A percentile compares a stretch with the other conserved stretches of the same genome.
Evolutionary conservation across 2,329 filamentous ascomycete genomes (phyloP).

Genomic region (Phaeosphaeria sp.): DNA sequence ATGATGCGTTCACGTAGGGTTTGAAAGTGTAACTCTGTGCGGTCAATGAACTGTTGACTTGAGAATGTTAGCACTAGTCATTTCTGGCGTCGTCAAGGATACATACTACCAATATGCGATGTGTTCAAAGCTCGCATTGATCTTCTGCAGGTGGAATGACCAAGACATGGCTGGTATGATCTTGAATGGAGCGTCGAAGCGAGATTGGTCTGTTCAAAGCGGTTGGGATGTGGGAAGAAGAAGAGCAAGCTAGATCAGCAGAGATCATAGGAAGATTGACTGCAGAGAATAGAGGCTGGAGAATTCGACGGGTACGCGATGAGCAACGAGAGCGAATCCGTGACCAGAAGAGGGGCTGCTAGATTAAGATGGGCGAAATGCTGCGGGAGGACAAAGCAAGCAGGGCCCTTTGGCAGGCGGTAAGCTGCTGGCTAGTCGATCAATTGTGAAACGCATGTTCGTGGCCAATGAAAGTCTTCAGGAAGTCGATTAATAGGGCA

Average conservation of each 20-base stretch:
- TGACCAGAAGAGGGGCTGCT: not conserved
- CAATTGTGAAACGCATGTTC: conserved; percentile 12
- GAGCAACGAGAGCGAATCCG: not conserved
- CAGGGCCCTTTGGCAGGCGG: conserved; percentile 20
- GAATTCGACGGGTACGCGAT: not conserved
- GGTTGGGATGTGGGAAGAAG: not conserved
- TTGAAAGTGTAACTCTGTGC: conserved; percentile 37
- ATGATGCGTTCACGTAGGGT: conserved; percentile 34
- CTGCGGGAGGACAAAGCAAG: conserved; percentile 29
- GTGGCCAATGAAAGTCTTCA: conserved; percentile 16
- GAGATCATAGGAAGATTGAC: not conserved
- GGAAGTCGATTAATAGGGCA: conserved; percentile 1
- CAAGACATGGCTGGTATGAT: conserved; percentile 34
- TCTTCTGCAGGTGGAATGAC: conserved; percentile 37
- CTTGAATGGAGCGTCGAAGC: not conserved
- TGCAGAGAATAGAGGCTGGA: not conserved
- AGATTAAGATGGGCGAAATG: conserved; percentile 6
- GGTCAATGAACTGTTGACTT: conserved; percentile 39
- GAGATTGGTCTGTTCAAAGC: no score
- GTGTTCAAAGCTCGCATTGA: conserved; percentile 42
- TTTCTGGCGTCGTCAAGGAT: not conserved
- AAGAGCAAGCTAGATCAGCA: not conserved
- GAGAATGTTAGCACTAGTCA: conserved; percentile 7
- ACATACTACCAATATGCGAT: conserved; percentile 43
- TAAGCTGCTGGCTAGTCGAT: conserved; percentile 10